These are phyloP conservation scores for Mesotaenium endlicherianum DNA, from an alignment of 139 green algal species.

Conservation along the genomic window DNA sequence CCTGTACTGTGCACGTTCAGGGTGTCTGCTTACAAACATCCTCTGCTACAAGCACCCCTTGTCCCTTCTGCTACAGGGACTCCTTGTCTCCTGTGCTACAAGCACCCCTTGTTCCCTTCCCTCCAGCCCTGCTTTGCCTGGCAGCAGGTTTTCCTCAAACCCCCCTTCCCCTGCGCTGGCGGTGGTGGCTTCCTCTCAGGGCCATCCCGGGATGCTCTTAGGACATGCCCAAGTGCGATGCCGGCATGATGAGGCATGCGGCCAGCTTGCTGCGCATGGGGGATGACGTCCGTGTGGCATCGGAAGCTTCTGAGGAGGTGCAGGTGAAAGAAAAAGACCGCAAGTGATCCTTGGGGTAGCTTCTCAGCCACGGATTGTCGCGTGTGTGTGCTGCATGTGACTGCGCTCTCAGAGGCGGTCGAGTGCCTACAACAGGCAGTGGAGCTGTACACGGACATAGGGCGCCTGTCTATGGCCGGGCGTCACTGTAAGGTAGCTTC, in stretches of 20 bases:
- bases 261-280: neutral
- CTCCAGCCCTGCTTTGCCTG: no score
- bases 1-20: no score
- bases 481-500: slow-evolving; percentile 63
- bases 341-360: neutral
- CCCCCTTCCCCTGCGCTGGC: no score
- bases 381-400: neutral
- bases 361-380: neutral
- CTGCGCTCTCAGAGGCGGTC: slow-evolving; percentile 54
- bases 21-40: no score
- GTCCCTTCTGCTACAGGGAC: no score
- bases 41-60: no score
- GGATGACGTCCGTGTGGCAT: neutral
- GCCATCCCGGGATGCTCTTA: no score
- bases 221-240: neutral
- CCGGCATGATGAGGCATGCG: neutral
- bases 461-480: slow-evolving; percentile 88
- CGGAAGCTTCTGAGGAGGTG: neutral
- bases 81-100: no score
- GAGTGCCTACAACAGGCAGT: slow-evolving; percentile 70
- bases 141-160: no score
- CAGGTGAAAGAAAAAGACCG: neutral
- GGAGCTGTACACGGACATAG: slow-evolving; percentile 89
- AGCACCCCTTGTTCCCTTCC: no score
- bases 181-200: no score